Base-by-base conservation (phyloP, 2,329 filamentous ascomycete species). In the Dothistroma pini region DNA sequence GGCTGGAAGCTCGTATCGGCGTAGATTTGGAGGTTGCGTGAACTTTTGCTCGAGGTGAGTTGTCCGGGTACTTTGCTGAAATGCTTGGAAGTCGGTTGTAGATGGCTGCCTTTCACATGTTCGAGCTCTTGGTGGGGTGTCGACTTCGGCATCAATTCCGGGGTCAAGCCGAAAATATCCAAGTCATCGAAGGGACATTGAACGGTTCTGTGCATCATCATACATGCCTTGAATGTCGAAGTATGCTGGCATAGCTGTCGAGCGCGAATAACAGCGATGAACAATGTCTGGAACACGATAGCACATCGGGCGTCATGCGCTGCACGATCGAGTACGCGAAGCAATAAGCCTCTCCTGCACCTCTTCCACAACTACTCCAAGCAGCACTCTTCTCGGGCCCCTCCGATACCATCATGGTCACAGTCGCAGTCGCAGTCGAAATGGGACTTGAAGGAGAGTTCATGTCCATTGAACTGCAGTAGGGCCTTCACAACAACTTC, bases 221-320 rank as follows among this genome's bases (percentile, higher is more conserved):
- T 52, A 0, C 4, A 29, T 11, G 25, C 48, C 12, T n/a, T 9
- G 19, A 14, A 14, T 49, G 4, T 21, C 44, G 19, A 25, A 51
- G 48, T 29, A 25, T 31, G 48, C 11, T 25, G 29, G 29, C 3
- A 4, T 31, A 11, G 16, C 10, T 6, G 19, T 29, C 21, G 48
- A 51, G 21, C n/a, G 48, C 22, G 29, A 44, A 44, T 19, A 16
- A 14, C 29, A 32, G 61, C 57, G 16, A 75, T 75, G 73, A 74
- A 66, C 61, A 65, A 72, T 72, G 72, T 69, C 14, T 73, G 71
- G 71, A 64, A 65, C 10, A 60, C 71, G 64, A 66, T 73, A 69
- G 71, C 65, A 52, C 63, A 64, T 19, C 50, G 66, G 41, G 67
- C 67, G 60, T 68, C 68, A 14, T 66, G 66, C 54, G 61, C 62